Evolutionary conservation across 2,329 filamentous ascomycete species (phyloP), one percentile per base, ranked within the genome.

Genomic region (Cercospora sp.): DNA sequence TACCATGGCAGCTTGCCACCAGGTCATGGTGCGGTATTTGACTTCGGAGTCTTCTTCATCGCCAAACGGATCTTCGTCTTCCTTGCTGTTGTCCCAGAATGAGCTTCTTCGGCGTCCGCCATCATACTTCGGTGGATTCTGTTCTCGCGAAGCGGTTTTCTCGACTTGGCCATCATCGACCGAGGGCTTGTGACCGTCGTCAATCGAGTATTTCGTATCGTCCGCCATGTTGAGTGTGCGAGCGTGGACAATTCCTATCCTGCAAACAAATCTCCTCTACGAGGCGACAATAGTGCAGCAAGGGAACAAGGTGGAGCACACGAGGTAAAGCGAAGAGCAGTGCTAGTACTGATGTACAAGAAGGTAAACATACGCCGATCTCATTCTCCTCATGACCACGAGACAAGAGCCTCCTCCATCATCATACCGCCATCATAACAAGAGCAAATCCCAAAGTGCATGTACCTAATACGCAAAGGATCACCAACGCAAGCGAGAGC

Each of bases 11-110:
- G 78, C 77, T 69, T 77, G 79, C 79, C 79, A 81, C 84, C 84
- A 87, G 66, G 78, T 78, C 78, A 85, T 79, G 0, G 82, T 82
- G 71, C 83, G 83, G 74, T 85, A 86, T 69, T 86, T 82, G 65
- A 86, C 80, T 65, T 83, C 70, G 26, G 69, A 66, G 12, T 71
- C 67, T 40, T 64, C 64, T 66, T 71, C 69, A 33, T 71, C 69
- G 40, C 69, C 69, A 42, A 71, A 71, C 1, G 69, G 69, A 18
- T 71, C 69, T 10, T 61, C 64, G 26, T 33, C 48, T 30, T 67
- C 58, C 20, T 67, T 64, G 57, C 63, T 61, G 23, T 70, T 68
- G 26, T 62, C 45, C 42, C 48, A 36, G 45, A 51, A 63, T 16
- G 60, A 68, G 64, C 68, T 68, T 20, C 60, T 31, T 53, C 67